A percentile compares a stretch with the other conserved stretches of the same genome.
Conservation (phyloP, 495 filamentous ascomycete genomes). For the Penicillium ucsense region DNA sequence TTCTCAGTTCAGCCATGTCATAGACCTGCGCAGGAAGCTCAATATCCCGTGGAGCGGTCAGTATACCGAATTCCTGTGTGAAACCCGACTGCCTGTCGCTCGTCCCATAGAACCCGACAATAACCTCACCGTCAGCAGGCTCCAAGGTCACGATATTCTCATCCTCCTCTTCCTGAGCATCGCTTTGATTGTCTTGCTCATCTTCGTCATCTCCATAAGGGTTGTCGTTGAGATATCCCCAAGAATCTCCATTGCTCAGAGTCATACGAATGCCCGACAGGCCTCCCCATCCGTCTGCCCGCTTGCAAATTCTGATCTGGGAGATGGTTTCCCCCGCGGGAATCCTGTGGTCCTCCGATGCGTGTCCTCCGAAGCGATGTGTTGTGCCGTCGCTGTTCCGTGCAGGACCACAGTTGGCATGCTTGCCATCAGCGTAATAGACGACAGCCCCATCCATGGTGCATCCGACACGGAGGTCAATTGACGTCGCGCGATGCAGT, state of each 20-base stretch:
- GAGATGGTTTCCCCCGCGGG: conserved; percentile 10
- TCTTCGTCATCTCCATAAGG: not conserved
- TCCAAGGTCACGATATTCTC: conserved; percentile 7
- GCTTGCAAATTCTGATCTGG: conserved; percentile 18
- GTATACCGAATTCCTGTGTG: conserved; percentile 27
- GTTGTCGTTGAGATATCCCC: conserved; percentile 19
- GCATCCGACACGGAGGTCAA: conserved; percentile 29
- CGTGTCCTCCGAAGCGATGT: conserved; percentile 1
- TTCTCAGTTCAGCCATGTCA: conserved; percentile 9
- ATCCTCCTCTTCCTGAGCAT: not conserved
- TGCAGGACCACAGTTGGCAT: conserved; percentile 23
- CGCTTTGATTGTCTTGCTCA: too few species aligned
- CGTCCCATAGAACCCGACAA: conserved; percentile 35
- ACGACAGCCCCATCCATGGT: conserved; percentile 29
- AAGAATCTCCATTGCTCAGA: conserved; percentile 21
- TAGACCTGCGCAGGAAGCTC: conserved; percentile 26
- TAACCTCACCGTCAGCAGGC: conserved; percentile 18
- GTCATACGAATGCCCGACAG: conserved; percentile 26
- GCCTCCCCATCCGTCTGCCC: conserved; percentile 3
- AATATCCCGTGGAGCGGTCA: conserved; percentile 26
- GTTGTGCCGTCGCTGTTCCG: not conserved
- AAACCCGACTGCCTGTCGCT: conserved; percentile 9
- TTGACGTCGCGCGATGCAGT: conserved; percentile 13
- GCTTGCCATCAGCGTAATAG: conserved; percentile 23
- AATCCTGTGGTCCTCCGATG: not conserved